Evolutionary conservation across 2,329 filamentous ascomycete genomes (phyloP).

Genomic region (Annulohypoxylon truncatum): DNA sequence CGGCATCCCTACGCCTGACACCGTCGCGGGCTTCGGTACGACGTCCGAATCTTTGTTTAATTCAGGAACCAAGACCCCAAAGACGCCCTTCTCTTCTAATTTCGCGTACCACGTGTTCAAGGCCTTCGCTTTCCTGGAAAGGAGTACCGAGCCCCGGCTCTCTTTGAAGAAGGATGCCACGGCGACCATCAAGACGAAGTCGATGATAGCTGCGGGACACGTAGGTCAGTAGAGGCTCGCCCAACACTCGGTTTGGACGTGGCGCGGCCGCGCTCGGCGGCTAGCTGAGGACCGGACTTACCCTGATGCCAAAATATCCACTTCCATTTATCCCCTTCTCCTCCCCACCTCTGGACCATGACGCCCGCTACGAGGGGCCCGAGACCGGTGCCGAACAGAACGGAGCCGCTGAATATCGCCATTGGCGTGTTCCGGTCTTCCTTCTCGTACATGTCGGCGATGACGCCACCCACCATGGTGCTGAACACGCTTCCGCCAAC

Average conservation of each 20-base stretch:
- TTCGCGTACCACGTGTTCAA: conserved; percentile 84
- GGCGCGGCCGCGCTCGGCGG: neutral
- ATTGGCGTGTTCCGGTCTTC: conserved; percentile 87
- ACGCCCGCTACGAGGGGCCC: conserved; percentile 79
- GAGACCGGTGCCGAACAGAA: conserved; percentile 81
- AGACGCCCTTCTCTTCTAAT: conserved; percentile 73
- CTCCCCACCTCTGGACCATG: conserved; percentile 70
- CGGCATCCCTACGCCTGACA: neutral
- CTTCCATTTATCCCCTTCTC: conserved; percentile 67
- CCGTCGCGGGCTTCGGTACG: neutral
- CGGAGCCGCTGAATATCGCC: conserved; percentile 85
- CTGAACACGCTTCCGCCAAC: conserved; percentile 83
- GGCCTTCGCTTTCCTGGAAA: conserved; percentile 77
- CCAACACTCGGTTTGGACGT: neutral
- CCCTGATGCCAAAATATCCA: conserved; percentile 91
- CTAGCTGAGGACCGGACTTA: conserved; percentile 7
- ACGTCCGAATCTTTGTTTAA: conserved; percentile 26
- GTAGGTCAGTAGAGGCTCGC: neutral
- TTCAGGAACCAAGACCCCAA: conserved; percentile 57
- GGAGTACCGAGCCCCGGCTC: conserved; percentile 82
- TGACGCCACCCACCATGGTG: conserved; percentile 92
- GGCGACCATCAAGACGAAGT: conserved; percentile 70
- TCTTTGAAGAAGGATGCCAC: conserved; percentile 81
- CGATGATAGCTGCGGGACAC: conserved; percentile 64
- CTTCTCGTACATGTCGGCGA: conserved; percentile 85